Evolutionary conservation across 1,284 basidiomycete species (phyloP).

Genomic region (Leccinum pachyderme): DNA sequence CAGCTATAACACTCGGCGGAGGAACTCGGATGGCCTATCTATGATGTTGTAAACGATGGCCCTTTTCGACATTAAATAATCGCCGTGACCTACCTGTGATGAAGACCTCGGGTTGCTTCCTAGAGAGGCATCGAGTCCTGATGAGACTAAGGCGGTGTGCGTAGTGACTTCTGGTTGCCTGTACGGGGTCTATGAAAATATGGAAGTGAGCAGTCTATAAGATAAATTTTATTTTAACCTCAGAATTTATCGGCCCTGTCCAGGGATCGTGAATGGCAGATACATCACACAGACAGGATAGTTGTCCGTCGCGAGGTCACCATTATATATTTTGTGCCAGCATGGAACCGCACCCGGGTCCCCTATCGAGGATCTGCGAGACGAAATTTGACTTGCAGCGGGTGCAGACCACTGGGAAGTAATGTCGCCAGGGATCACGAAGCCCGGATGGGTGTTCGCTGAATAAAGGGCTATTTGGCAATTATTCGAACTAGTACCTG

Average conservation of each 20-base stretch:
- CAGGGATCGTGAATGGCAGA: background rate
- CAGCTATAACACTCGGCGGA: slow-evolving; percentile 15
- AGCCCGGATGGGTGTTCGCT: background rate
- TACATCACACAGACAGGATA: background rate
- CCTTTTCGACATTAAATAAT: background rate
- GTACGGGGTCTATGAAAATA: background rate
- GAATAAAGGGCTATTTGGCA: background rate
- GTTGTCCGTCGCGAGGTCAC: background rate
- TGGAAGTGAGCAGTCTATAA: background rate
- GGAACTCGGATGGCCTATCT: slow-evolving; percentile 2
- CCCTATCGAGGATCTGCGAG: background rate
- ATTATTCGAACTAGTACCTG: background rate
- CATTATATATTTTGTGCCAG: background rate
- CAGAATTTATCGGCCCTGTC: background rate
- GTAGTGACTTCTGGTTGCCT: background rate
- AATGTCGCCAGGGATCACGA: background rate
- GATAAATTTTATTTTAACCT: slow-evolving; percentile 3
- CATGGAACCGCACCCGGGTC: background rate
- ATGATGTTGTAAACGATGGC: background rate
- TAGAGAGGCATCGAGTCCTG: background rate
- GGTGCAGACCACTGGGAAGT: background rate
- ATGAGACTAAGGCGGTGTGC: background rate
- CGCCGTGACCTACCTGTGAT: slow-evolving; percentile 6
- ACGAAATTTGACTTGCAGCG: background rate
- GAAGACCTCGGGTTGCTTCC: background rate